Base-by-base conservation (phyloP, 768 basidiomycete genomes). In the Aureoboletus auriporus region DNA sequence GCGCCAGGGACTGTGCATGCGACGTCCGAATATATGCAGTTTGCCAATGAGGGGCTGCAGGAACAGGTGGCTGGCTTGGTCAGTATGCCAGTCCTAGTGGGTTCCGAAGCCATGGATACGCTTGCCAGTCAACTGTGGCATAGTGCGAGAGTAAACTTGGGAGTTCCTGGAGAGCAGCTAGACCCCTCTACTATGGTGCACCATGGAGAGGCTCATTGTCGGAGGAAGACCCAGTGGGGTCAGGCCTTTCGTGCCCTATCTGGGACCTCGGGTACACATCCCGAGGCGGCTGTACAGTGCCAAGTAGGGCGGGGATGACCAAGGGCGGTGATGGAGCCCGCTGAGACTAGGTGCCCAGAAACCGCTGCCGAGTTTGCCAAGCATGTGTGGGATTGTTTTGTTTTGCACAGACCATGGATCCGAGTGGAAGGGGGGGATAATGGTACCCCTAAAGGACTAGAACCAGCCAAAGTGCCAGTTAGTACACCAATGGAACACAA, bases 381-480 rank as follows among this genome's bases (percentile, higher is more conserved):
- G 2, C 47, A 53, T 0, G 38, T 55, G 42, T 20, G 16, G 16
- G 38, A 31, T 14, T 38, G n/a, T n/a, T n/a, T n/a, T n/a, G n/a
- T n/a, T n/a, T n/a, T n/a, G n/a, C n/a, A n/a, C n/a, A n/a, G n/a
- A n/a, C n/a, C n/a, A n/a, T n/a, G n/a, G n/a, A n/a, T n/a, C n/a
- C n/a, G n/a, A n/a, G n/a, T n/a, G n/a, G n/a, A n/a, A n/a, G n/a
- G n/a, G n/a, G n/a, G n/a, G n/a, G n/a, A n/a, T n/a, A n/a, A n/a
- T 26, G 51, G 59, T 61, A 31, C 46, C 52, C n/a, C 51, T 56
- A n/a, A 23, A 39, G n/a, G 56, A 54, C 42, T 8, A 47, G n/a
- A 44, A 49, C 47, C 46, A 47, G 51, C 52, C 53, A 42, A 51
- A 56, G 48, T 52, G 58, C 31, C 31, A 12, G 31, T 12, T 31